A percentile compares a stretch with the other conserved stretches of the same genome.
Conservation (phyloP, 306 rosid genomes). For the Prunus davidiana region DNA sequence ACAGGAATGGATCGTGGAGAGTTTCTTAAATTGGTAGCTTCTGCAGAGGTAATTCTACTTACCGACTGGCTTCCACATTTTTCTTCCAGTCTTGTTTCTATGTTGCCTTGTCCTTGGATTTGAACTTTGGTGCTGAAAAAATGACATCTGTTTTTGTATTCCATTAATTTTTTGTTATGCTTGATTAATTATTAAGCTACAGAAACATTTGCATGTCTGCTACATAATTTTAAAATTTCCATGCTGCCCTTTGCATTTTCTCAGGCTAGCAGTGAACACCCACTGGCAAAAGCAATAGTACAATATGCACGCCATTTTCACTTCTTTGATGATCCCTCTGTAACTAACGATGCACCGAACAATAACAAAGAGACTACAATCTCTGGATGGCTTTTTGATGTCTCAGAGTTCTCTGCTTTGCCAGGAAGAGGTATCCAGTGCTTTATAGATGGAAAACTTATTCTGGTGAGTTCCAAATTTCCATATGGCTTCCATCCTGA, state of each 20-base stretch:
- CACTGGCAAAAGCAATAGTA: constrained; percentile 88
- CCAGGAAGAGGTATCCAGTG: constrained; percentile 91
- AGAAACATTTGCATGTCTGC: background rate
- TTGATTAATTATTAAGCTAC: background rate
- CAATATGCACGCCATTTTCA: constrained; percentile 89
- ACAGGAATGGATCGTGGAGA: constrained; percentile 84
- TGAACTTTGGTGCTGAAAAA: background rate
- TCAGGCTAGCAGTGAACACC: constrained; percentile 98
- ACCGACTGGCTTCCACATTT: constrained; percentile 14
- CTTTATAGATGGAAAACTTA: constrained; percentile 54
- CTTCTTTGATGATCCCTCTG: constrained; percentile 75
- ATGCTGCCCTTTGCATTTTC: background rate
- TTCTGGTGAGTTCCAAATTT: constrained; percentile 47
- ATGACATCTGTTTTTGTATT: background rate
- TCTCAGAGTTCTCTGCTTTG: constrained; percentile 68
- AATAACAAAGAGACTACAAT: constrained; percentile 32
- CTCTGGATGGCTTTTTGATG: constrained; percentile 84
- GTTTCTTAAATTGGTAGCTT: constrained; percentile 93
- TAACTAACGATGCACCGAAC: constrained; percentile 36
- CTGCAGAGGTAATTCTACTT: constrained; percentile 80
- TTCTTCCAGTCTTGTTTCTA: background rate
- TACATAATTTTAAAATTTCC: background rate
- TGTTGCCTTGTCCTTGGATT: background rate
- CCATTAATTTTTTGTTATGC: background rate
- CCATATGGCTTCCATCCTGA: background rate